Evolutionary conservation across 2,329 filamentous ascomycete genomes (phyloP).

Genomic region (Dactylellina leptospora): DNA sequence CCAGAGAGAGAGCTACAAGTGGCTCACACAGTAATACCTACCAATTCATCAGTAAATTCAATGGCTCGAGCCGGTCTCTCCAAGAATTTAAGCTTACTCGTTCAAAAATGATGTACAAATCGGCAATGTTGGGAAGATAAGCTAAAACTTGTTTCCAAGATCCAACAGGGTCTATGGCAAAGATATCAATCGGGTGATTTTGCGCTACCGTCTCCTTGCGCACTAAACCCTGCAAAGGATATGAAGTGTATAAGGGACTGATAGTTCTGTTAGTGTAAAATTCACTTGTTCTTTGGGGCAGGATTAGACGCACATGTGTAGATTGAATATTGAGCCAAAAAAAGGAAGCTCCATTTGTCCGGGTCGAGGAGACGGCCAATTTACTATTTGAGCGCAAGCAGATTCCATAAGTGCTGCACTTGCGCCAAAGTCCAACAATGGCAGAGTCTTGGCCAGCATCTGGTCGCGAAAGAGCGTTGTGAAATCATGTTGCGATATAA

Average conservation of each 20-base stretch:
- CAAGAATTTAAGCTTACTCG: slow-evolving; percentile 49
- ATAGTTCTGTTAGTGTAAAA: not conserved
- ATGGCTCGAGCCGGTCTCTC: not conserved
- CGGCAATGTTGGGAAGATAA: slow-evolving; percentile 55
- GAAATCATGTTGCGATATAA: slow-evolving; percentile 58
- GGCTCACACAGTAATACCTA: slow-evolving; percentile 57
- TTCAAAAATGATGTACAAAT: slow-evolving; percentile 57
- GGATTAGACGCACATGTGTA: slow-evolving; percentile 55
- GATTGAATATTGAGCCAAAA: slow-evolving; percentile 57
- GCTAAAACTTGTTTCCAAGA: slow-evolving; percentile 56
- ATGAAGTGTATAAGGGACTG: slow-evolving; percentile 56
- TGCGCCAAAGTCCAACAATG: slow-evolving; percentile 56
- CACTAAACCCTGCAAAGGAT: slow-evolving; percentile 57
- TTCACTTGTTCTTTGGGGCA: not conserved
- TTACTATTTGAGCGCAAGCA: slow-evolving; percentile 57
- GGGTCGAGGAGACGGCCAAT: slow-evolving; percentile 55
- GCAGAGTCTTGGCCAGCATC: slow-evolving; percentile 56
- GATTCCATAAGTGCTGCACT: slow-evolving; percentile 57
- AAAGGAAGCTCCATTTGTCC: slow-evolving; percentile 57
- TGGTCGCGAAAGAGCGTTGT: slow-evolving; percentile 56
- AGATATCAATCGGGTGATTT: slow-evolving; percentile 55
- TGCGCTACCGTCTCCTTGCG: slow-evolving; percentile 48
- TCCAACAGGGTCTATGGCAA: slow-evolving; percentile 56
- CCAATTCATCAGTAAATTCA: not conserved
- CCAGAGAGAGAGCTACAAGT: slow-evolving; percentile 56